phyloP scores from a whole-genome alignment of 2,329 filamentous ascomycete species.

The Fusarium burgessii region DNA sequence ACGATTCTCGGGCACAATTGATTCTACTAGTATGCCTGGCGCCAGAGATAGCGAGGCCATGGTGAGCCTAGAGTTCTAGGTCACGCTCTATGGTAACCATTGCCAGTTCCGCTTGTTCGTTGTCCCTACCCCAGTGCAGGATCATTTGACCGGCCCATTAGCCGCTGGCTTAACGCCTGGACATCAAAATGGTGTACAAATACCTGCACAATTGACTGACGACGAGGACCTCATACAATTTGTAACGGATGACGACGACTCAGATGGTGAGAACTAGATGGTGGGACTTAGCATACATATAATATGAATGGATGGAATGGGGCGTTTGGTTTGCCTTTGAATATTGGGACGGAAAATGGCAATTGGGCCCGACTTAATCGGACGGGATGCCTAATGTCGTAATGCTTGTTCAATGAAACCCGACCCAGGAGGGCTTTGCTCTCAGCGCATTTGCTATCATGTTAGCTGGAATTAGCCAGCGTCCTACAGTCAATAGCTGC shows the following conservation, averaged over 20 bases:
- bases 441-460: neutral
- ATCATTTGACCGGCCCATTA: too few relatives aligned
- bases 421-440: neutral
- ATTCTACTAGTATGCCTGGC: slow-evolving; percentile 19
- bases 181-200: neutral
- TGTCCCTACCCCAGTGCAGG: neutral
- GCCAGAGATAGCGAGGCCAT: neutral
- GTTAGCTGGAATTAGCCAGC: neutral
- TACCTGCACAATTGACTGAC: neutral
- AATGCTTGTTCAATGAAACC: neutral
- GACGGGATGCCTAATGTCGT: neutral
- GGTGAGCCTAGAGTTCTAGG: slow-evolving; percentile 7
- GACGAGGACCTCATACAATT: neutral
- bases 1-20: slow-evolving; percentile 55
- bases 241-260: neutral
- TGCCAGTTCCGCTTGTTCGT: neutral
- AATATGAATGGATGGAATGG: neutral
- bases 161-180: neutral
- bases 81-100: neutral
- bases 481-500: neutral
- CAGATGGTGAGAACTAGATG: neutral
- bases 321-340: slow-evolving; percentile 5
- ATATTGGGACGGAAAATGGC: slow-evolving; percentile 4
- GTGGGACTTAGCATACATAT: neutral
- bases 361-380: slow-evolving; percentile 22